A percentile compares a stretch with the other conserved stretches of the same genome.
Conservation (phyloP, 73 alveolate species). For the Paramecium tetraurelia region DNA sequence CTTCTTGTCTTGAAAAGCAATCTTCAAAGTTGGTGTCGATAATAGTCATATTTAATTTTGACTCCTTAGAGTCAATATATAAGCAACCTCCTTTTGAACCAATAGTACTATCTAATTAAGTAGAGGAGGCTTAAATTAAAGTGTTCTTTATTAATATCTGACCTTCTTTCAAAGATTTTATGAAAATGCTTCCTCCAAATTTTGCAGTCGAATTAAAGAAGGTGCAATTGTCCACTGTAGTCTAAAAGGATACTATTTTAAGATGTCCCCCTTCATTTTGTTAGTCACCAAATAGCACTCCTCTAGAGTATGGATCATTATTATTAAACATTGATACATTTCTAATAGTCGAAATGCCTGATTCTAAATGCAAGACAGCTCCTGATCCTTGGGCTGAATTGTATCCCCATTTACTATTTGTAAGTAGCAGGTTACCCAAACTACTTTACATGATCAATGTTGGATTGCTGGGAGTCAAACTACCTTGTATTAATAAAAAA, state of each 20-base stretch:
- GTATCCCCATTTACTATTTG: background rate
- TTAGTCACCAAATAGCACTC: too few species aligned
- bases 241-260: background rate
- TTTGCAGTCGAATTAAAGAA: slow-evolving; percentile 4
- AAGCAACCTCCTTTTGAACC: background rate
- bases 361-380: background rate
- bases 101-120: background rate
- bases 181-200: background rate
- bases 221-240: background rate
- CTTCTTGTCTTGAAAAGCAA: background rate
- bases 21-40: background rate
- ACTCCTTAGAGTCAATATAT: background rate
- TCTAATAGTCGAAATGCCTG: background rate
- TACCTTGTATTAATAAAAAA: background rate
- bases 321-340: background rate
- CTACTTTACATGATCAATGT: background rate
- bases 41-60: background rate
- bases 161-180: background rate
- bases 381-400: background rate
- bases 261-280: background rate
- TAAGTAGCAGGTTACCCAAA: background rate
- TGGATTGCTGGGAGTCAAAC: background rate
- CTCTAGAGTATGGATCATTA: background rate
- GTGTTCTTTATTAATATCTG: background rate
- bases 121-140: background rate